phyloP scores from a whole-genome alignment of 2,329 filamentous ascomycete genomes.

The Pestalotiopsis sp. region DNA sequence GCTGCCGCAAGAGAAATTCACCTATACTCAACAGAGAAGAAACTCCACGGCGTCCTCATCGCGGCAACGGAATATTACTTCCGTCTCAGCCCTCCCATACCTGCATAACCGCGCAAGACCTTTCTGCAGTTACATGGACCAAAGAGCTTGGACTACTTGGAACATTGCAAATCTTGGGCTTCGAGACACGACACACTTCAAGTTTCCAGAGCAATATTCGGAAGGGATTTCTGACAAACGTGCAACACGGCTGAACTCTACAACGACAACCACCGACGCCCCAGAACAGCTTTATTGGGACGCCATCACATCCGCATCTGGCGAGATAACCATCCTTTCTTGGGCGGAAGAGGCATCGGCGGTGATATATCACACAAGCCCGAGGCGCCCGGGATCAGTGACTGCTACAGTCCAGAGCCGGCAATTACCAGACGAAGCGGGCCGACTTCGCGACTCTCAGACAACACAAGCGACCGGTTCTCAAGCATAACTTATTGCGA shows the following conservation, averaged over 20 bases:
- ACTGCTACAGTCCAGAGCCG: background rate
- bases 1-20: slow-evolving; percentile 16
- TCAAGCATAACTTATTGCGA: background rate
- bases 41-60: background rate
- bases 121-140: slow-evolving; percentile 21
- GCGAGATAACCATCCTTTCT: background rate
- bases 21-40: slow-evolving; percentile 14
- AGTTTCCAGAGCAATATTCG: background rate
- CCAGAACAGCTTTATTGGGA: background rate
- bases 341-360: background rate
- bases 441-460: slow-evolving; percentile 1
- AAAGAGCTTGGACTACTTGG: slow-evolving; percentile 18
- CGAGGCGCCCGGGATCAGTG: background rate
- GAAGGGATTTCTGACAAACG: background rate
- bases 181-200: slow-evolving; percentile 7
- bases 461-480: slow-evolving; percentile 1
- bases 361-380: background rate
- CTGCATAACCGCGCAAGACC: background rate
- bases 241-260: slow-evolving; percentile 1
- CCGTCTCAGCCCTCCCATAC: background rate
- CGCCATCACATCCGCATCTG: background rate
- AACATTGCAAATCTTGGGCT: slow-evolving; percentile 16
- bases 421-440: background rate
- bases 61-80: slow-evolving; percentile 13
- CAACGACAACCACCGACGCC: background rate